Evolutionary conservation across 2,329 filamentous ascomycete species (phyloP).

Genomic region (Epichloe uncinata): DNA sequence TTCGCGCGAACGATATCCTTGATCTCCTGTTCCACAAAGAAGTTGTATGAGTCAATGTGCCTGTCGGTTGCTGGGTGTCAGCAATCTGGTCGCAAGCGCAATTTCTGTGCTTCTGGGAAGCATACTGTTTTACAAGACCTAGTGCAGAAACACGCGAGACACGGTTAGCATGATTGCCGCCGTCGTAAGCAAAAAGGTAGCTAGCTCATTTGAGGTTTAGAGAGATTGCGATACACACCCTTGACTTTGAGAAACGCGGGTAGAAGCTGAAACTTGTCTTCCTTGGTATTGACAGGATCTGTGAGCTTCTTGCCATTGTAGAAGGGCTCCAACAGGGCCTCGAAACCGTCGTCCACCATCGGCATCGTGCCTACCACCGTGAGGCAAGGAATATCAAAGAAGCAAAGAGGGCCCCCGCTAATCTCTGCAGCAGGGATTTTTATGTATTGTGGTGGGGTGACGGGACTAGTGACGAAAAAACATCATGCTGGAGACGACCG

Average conservation of each 20-base stretch:
- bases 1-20: conserved; percentile 95
- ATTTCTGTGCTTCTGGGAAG: not conserved
- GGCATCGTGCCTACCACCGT: conserved; percentile 29
- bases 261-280: conserved; percentile 93
- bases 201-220: not conserved
- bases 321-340: conserved; percentile 52
- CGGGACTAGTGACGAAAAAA: too few species aligned
- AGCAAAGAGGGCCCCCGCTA: too few species aligned
- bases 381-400: conserved; percentile 11
- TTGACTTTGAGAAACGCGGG: conserved; percentile 98
- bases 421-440: too few species aligned
- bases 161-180: not conserved
- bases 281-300: conserved; percentile 48
- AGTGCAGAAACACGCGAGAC: not conserved
- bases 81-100: not conserved
- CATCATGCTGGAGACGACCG: too few species aligned
- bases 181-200: not conserved
- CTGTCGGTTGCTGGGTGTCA: conserved; percentile 17
- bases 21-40: conserved; percentile 91
- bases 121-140: conserved; percentile 76
- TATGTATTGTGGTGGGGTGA: too few species aligned
- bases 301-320: conserved; percentile 56
- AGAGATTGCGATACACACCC: conserved; percentile 29
- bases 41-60: conserved; percentile 97
- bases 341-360: conserved; percentile 47